Percentiles rank a stretch among this genome's conserved stretches.
Evolutionary conservation across 2,329 filamentous ascomycete species (phyloP).

Genomic region (Monilinia polystroma): DNA sequence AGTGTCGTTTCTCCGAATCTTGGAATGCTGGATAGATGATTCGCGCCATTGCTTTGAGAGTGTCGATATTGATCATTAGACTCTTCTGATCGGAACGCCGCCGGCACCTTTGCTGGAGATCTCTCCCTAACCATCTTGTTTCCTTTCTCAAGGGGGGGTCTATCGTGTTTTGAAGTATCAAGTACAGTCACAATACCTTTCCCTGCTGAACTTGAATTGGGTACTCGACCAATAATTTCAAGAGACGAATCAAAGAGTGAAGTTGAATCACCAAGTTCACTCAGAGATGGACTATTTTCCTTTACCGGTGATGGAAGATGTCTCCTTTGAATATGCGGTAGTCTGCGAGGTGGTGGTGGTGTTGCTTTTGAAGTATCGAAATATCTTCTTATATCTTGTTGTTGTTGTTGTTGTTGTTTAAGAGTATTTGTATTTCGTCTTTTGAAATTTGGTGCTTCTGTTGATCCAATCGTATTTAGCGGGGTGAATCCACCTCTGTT

Average conservation of each 20-base stretch:
- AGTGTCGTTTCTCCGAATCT: constrained; percentile 39
- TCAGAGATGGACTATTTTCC: constrained; percentile 29
- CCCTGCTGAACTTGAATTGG: constrained; percentile 24
- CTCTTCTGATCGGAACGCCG: constrained; percentile 29
- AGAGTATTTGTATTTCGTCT: constrained; percentile 2
- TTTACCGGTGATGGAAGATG: neutral
- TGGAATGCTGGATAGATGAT: constrained; percentile 30
- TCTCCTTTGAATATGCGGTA: constrained; percentile 5
- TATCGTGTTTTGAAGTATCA: constrained; percentile 24
- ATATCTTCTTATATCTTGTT: neutral
- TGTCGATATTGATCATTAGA: constrained; percentile 31
- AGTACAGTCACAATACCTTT: constrained; percentile 30
- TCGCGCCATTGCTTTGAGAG: constrained; percentile 22
- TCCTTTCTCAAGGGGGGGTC: neutral
- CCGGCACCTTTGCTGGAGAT: constrained; percentile 37
- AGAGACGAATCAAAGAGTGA: constrained; percentile 35
- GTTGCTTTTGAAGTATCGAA: constrained; percentile 2
- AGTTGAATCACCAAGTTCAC: constrained; percentile 39
- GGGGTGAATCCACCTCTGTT: constrained; percentile 23
- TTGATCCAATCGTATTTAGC: constrained; percentile 24
- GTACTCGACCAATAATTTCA: constrained; percentile 19
- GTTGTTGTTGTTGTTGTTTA: constrained; percentile 16
- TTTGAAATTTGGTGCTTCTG: constrained; percentile 22
- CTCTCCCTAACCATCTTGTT: constrained; percentile 40
- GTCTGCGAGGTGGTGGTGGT: neutral